Base-by-base conservation (phyloP, 805 yeast genomes). In the Sugiyamaella americana region DNA sequence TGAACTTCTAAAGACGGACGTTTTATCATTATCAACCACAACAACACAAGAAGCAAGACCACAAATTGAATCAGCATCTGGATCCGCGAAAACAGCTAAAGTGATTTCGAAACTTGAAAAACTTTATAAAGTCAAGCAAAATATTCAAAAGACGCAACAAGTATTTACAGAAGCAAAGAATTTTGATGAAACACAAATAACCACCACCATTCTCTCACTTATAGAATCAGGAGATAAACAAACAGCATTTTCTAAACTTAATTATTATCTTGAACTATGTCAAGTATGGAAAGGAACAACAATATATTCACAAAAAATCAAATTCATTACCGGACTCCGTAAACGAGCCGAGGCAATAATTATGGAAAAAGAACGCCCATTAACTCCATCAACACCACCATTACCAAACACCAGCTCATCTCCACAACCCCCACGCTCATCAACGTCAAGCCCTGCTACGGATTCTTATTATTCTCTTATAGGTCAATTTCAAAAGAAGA, bases 1-100 rank as follows among this genome's bases (percentile, higher is more conserved):
- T 23, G 67, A 62, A 38, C 57, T 65, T 40, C 56, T 65, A 17
- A 51, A 54, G 21, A 53, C 56, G 37, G 69, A 65, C 42, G 52
- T 61, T 16, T 47, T 45, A 10, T 50, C 51, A 8, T 49, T 65
- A 21, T 47, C 42, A 6, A 32, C 21, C 16, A 53, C 52, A 17
- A 57, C 61, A 37, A 51, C 49, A 6, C 8, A 8, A 26, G 51
- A 44, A 18, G 53, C 43, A n/a, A 39, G 39, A 18, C 47, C 52
- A 5, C 37, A 43, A 4, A 42, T 61, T 2, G 40, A 46, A 11
- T 43, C 24, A 20, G 56, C 56, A 2, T 47, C 58, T 8, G 47
- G 40, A 17, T 29, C 46, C 13, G 32, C 48, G 11, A 29, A 32
- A 13, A 35, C 41, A 5, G 20, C 37, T 13, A 21, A 30, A 10